Evolutionary conservation across 202 grass and related monocot genomes (phyloP), one percentile per base, ranked within the genome.

Genomic region (Digitaria exilis): DNA sequence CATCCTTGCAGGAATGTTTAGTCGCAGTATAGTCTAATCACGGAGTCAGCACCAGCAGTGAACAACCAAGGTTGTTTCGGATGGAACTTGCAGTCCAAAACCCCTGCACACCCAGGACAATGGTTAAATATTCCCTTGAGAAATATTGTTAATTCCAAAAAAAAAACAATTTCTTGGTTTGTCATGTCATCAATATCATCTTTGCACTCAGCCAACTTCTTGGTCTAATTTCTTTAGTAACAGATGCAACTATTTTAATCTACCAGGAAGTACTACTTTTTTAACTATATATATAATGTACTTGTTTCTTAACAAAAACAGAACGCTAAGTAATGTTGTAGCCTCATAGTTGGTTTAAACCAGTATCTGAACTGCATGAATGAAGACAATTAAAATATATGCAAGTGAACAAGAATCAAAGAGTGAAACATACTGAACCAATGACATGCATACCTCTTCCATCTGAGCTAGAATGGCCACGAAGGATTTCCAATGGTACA

Each of bases 401-500:
- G 13, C 5, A n/a, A 57, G 51, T 39, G 28, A 79, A 72, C 24
- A 71, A 64, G 21, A 55, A 46, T 41, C 57, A 41, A 21, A 22
- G 7, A 82, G 18, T 41, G 12, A 29, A 69, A 77, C 28, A 21
- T 61, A 65, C 17, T 37, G 4, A 59, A 71, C 9, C 48, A 61
- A 78, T 18, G 17, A 68, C 34, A 57, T 28, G 57, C 77, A 71
- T 75, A 98, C 96, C 96, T 98, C 91, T 85, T 78, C 87, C 91
- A 91, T 98, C 85, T 51, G 60, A 86, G 71, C 83, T 80, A 65
- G 55, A 86, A 85, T 96, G 96, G 34, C 96, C 96, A 76, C 80
- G 96, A 26, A 98, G 87, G 89, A 98, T 98, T 86, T 94, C 93
- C 85, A 98, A 75, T 63, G 96, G 96, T 65, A 98, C 96, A 65